Conservation (phyloP, 2,329 filamentous ascomycete species). For the Blastomyces percursus region DNA sequence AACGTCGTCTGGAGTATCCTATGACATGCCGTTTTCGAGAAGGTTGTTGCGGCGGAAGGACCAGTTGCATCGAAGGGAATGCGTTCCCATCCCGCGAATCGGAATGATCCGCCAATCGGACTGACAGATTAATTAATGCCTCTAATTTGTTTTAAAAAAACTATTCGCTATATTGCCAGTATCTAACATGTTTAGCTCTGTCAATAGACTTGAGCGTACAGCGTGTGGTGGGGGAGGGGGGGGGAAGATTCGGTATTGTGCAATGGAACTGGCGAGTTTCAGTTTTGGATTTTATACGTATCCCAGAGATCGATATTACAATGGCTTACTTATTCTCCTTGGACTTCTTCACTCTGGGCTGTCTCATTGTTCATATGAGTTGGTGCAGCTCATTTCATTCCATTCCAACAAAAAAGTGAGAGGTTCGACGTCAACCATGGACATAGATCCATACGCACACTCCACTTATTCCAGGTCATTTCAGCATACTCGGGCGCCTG, state of each 20-base stretch:
- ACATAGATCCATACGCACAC: neutral
- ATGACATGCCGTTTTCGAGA: neutral
- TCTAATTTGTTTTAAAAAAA: too few species aligned
- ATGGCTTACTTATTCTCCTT: neutral
- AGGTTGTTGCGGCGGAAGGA: neutral
- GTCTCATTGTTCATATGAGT: neutral
- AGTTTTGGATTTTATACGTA: neutral
- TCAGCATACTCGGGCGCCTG: too few species aligned
- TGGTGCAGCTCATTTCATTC: neutral
- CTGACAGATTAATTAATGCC: too few species aligned
- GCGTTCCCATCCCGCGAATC: too few species aligned
- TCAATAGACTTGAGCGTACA: neutral
- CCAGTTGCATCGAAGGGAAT: neutral
- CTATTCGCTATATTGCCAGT: too few species aligned
- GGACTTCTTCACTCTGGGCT: neutral
- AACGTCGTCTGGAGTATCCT: too few species aligned
- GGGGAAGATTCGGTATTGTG: neutral
- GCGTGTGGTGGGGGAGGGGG: neutral
- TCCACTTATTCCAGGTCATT: neutral
- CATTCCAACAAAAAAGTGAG: neutral
- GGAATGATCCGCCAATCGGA: too few species aligned
- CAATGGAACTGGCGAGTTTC: neutral
- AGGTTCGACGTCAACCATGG: neutral
- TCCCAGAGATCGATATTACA: neutral
- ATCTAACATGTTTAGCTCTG: neutral